Base-by-base conservation (phyloP, 164 flowering plant species). In the Vitis cinerea region DNA sequence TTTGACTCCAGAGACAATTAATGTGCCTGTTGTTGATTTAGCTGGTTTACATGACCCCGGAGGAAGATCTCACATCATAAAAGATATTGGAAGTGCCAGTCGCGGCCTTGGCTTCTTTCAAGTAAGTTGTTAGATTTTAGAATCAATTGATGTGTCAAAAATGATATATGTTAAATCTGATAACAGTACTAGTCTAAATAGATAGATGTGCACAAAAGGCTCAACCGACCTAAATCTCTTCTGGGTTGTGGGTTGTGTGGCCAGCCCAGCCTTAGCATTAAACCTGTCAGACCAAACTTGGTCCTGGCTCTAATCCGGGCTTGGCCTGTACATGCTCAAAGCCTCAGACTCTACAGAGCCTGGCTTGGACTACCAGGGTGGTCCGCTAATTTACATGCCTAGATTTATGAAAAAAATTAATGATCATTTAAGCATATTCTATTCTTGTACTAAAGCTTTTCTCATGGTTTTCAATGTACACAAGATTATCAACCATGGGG, bases 401-500 rank as follows among this genome's bases (percentile, higher is more conserved):
- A 23, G 27, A 23, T 23, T 23, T 23, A 23, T 23, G 27, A 23
- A 23, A 23, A 23, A 23, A 23, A 23, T 23, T 23, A 23, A 23
- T 23, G 27, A 23, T 23, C 27, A 23, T 23, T 23, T 23, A 23
- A 23, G 27, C 27, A 23, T 23, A 23, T 23, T 23, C 27, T 23
- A 23, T 23, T 23, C 27, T 0, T 23, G 27, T 1, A 23, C 27
- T 23, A 23, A 23, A 23, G 27, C 27, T 23, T 23, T 23, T 23
- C 27, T 23, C 27, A 23, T 63, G 0, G 59, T 65, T 52, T 62
- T 69, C 53, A 1, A 62, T 44, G 9, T 51, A 19, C 56, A 23
- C 27, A 23, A 85, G 88, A 63, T 82, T 1, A 60, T 76, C 13
- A 85, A 87, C 57, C 88, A 85, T 75, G 91, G 91, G 49, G 82